Percentiles rank a stretch among this genome's conserved stretches.
These are phyloP conservation scores for Penicillium cinerascens DNA, from an alignment of 495 filamentous ascomycete species.

Conservation along the genomic window DNA sequence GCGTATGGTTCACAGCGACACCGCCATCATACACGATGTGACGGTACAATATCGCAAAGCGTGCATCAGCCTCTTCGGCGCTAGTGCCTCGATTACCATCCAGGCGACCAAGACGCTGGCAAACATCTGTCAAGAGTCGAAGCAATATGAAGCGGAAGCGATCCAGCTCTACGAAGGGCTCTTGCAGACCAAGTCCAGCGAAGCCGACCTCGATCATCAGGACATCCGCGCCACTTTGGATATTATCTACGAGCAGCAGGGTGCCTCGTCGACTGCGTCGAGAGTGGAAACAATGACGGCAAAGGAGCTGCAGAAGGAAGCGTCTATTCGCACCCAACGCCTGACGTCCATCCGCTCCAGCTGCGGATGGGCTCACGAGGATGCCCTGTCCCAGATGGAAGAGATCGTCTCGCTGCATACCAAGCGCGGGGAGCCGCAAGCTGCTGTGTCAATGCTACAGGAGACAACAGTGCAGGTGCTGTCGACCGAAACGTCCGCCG, in stretches of 20 bases:
- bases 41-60: conserved; percentile 19
- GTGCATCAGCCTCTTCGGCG: conserved; percentile 18
- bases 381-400: conserved; percentile 20
- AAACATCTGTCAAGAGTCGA: conserved; percentile 21
- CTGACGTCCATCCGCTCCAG: conserved; percentile 13
- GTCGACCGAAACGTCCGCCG: conserved; percentile 18
- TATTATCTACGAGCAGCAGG: conserved; percentile 21
- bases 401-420: conserved; percentile 18
- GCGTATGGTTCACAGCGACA: conserved; percentile 13
- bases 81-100: conserved; percentile 17
- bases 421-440: conserved; percentile 10
- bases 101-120: conserved; percentile 21
- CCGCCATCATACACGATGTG: conserved; percentile 20
- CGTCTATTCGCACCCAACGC: conserved; percentile 12
- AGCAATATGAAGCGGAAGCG: conserved; percentile 21
- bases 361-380: conserved; percentile 26
- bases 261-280: conserved; percentile 5
- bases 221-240: conserved; percentile 21
- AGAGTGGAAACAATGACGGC: conserved; percentile 7
- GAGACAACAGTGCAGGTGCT: conserved; percentile 18
- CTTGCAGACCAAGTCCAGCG: conserved; percentile 12
- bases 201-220: conserved; percentile 20
- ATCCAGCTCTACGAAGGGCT: conserved; percentile 19
- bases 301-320: conserved; percentile 12
- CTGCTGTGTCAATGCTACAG: conserved; percentile 12